Evolutionary conservation across 116 monocot species (phyloP), one percentile per base, ranked within the genome.

Genomic region (Dioscorea cayenensis): DNA sequence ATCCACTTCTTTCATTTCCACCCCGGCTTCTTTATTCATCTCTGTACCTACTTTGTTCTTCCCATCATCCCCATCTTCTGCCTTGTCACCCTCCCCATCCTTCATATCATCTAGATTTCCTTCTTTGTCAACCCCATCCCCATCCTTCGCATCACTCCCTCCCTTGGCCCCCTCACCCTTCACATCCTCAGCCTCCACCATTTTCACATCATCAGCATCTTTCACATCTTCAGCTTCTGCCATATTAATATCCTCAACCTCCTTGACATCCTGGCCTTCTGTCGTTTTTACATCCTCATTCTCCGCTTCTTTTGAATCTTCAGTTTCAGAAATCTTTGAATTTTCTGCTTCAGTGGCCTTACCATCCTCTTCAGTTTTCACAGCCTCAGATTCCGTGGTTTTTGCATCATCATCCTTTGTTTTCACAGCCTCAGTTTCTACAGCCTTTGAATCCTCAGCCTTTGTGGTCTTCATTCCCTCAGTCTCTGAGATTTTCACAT

Each of bases 171-270:
- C 55, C 55, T 16, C n/a, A 43, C 6, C 8, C n/a, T 55, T 55
- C 55, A 55, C 14, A 55, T 19, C 55, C 55, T 55, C 70, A 52
- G 62, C 73, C 17, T 74, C 74, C 36, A 8, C 73, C 49, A 28
- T 65, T 9, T 64, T 62, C 19, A 62, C 70, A 61, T 80, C 71
- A 14, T 66, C 74, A n/a, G 37, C 67, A 51, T 68, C 64, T 51
- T 67, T 37, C 43, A 16, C 37, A 22, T 61, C 71, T 38, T 52
- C 59, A 65, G 9, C 4, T 43, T 49, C 72, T 49, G 43, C 32
- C 52, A 19, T 71, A 32, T 63, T 64, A 25, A 52, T 27, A 32
- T 37, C 72, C 7, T 28, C 19, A 18, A 36, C 60, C 4, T 50
- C 76, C 10, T 14, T 28, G 20, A 69, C 49, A 35, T 67, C 60